Evolutionary conservation across 73 alveolate species (phyloP).

Genomic region (Tetrahymena thermophila): DNA sequence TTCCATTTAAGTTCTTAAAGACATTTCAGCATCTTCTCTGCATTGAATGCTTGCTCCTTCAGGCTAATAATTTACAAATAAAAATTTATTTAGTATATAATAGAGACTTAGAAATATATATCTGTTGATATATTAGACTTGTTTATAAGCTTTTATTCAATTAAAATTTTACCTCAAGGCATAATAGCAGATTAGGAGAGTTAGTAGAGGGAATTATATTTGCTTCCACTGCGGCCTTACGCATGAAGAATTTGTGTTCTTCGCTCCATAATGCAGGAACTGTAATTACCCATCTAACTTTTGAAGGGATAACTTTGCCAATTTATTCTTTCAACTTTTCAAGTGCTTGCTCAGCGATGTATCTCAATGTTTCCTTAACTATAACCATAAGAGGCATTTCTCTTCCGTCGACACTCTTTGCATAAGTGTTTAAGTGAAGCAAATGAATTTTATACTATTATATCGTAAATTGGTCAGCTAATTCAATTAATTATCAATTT

Average conservation of each 20-base stretch:
- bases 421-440: constrained; percentile 84
- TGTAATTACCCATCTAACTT: constrained; percentile 96
- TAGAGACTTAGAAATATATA: too few relatives aligned
- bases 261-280: constrained; percentile 98
- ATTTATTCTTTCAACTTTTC: constrained; percentile 88
- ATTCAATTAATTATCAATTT: not conserved
- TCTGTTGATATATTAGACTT: too few relatives aligned
- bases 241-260: constrained; percentile 94
- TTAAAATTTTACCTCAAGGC: constrained; percentile 55
- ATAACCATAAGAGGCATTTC: constrained; percentile 92
- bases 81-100: not conserved
- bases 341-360: constrained; percentile 86
- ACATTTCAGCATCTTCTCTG: constrained; percentile 93
- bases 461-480: not conserved
- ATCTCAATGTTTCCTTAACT: constrained; percentile 82
- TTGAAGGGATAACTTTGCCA: constrained; percentile 89
- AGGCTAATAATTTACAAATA: constrained; percentile 38
- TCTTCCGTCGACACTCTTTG: constrained; percentile 84
- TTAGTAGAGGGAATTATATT: constrained; percentile 81
- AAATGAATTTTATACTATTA: constrained; percentile 87
- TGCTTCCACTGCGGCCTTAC: constrained; percentile 95
- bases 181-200: constrained; percentile 84
- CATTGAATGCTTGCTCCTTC: constrained; percentile 97
- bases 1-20: constrained; percentile 72
- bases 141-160: too few relatives aligned